Evolutionary conservation across 805 yeast genomes (phyloP), one percentile per base, ranked within the genome.

Genomic region (Candida yuanshanica): DNA sequence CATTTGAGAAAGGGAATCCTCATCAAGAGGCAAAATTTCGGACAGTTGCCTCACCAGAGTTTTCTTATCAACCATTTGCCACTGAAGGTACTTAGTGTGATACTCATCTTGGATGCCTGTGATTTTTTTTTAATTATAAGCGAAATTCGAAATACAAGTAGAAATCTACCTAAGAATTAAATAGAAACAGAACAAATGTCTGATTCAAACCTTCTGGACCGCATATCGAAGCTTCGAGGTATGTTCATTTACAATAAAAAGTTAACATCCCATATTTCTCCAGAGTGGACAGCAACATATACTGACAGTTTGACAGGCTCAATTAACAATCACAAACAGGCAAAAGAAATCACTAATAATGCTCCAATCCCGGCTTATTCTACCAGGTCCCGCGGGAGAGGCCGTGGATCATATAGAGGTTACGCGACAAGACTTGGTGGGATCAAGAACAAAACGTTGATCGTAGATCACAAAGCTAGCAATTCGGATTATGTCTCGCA

Each of bases 11-110:
- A 79, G 60, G 0, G 83, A 65, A 8, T 77, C 83, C 13, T 66
- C 64, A 46, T 81, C 88, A 32, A 81, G 57, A 0, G 87, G 87
- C 14, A 81, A 51, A 1, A 79, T 58, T 14, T 65, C 47, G 5
- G 33, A 36, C 24, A 60, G 44, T 17, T 55, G 52, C 13, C 36
- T 22, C 1, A 49, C 41, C 4, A 57, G 38, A 4, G 29, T 5
- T 20, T 22, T 31, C 23, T 26, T 36, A 16, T 43, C 39, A 33
- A 37, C 33, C 37, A 11, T 27, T 25, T 12, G 20, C n/a, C n/a
- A 24, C 23, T 24, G 5, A 9, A 25, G 24, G 20, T 27, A 20
- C 23, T 27, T 21, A 10, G 13, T 18, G 21, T 18, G n/a, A 13
- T 20, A 20, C 5, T 31, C 21, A n/a, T n/a, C 24, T 22, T 22